Conservation (phyloP, 345 rosid species). For the Draba incana region DNA sequence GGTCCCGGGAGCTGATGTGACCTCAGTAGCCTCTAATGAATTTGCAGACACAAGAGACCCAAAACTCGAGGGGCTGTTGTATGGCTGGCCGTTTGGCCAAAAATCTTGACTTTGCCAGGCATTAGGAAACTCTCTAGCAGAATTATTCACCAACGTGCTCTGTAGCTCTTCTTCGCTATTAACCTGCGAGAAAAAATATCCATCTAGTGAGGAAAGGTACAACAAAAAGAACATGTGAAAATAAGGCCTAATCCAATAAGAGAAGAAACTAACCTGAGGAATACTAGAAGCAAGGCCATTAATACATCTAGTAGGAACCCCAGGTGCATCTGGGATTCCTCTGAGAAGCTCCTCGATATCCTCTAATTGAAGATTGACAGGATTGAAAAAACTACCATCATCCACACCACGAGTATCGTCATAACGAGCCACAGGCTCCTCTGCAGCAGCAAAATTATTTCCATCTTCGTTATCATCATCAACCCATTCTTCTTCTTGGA, state of each 20-base stretch:
- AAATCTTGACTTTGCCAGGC: no score
- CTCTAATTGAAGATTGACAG: constrained; percentile 14
- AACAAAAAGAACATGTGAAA: neutral
- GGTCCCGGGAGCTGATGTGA: constrained; percentile 28
- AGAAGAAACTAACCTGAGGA: constrained; percentile 16
- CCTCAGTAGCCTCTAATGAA: constrained; percentile 30
- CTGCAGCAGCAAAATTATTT: no score
- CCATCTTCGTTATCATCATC: constrained; percentile 33
- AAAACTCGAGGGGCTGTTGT: constrained; percentile 29
- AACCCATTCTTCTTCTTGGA: constrained; percentile 85
- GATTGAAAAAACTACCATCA: constrained; percentile 7
- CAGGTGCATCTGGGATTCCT: constrained; percentile 28
- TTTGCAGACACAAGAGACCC: neutral
- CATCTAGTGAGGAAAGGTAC: neutral
- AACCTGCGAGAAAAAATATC: constrained; percentile 18
- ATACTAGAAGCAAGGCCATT: constrained; percentile 11
- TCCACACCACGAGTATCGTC: constrained; percentile 1
- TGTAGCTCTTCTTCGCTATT: constrained; percentile 25
- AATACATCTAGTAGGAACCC: constrained; percentile 15
- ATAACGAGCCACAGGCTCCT: no score
- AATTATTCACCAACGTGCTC: constrained; percentile 14
- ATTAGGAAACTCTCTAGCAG: constrained; percentile 10
- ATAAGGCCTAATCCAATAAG: neutral
- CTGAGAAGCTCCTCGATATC: constrained; percentile 17
- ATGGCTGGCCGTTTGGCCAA: constrained; percentile 10